Conservation (phyloP, 176 grass and related monocot species). For the Carex scoparia region DNA sequence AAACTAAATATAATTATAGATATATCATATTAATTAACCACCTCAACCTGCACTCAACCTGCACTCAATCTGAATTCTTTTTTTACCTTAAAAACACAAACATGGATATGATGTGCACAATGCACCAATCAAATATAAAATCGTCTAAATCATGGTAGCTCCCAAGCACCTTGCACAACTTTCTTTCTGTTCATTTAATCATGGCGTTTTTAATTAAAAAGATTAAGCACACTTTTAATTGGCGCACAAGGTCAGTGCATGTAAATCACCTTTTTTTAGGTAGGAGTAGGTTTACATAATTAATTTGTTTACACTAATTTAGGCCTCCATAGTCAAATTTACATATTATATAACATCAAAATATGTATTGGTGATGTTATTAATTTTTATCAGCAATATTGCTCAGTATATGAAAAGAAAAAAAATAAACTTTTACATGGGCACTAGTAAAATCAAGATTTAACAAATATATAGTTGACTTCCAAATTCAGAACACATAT, state of each 20-base stretch:
- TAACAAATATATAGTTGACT: neutral
- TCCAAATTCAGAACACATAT: neutral
- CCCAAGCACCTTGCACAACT: neutral
- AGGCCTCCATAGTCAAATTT: neutral
- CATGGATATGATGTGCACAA: neutral
- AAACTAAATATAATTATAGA: neutral
- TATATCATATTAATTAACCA: neutral
- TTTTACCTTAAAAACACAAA: neutral
- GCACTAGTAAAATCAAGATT: neutral
- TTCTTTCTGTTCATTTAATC: neutral
- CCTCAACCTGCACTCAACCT: neutral
- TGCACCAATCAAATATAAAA: constrained; percentile 1
- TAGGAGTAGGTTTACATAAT: neutral
- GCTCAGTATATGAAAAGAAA: neutral
- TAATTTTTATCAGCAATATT: neutral
- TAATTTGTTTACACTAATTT: neutral
- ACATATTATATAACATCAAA: neutral
- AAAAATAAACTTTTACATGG: too few relatives aligned
- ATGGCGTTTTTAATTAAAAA: constrained; percentile 7
- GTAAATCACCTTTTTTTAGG: neutral
- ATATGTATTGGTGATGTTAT: neutral
- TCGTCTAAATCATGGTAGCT: constrained; percentile 4
- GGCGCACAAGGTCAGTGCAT: neutral
- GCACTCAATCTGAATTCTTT: neutral
- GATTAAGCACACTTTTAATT: neutral